phyloP scores from a whole-genome alignment of 73 alveolate genomes.

The Paramecium caudatum region DNA sequence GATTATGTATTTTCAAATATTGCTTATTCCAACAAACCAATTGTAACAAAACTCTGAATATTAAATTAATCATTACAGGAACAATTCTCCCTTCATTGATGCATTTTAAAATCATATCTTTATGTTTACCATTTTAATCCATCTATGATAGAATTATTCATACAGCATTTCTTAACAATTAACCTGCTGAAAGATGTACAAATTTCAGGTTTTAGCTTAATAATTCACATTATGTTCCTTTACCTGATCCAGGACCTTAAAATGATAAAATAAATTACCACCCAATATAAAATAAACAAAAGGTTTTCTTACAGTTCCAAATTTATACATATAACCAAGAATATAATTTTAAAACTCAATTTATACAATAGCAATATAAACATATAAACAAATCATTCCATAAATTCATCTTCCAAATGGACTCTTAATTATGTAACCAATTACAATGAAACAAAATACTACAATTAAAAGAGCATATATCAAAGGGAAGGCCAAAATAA shows the following conservation, averaged over 20 bases:
- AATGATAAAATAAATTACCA: not conserved
- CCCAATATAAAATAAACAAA: constrained; percentile 8
- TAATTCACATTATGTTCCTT: not conserved
- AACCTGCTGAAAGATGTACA: no score
- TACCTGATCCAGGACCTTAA: not conserved
- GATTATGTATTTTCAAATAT: not conserved
- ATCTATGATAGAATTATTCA: no score
- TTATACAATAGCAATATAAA: no score
- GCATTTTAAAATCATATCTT: not conserved
- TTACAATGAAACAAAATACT: not conserved
- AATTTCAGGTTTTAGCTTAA: no score
- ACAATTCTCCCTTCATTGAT: not conserved
- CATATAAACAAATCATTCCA: no score
- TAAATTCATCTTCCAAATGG: no score
- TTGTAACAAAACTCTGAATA: constrained; percentile 9
- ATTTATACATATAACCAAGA: constrained; percentile 1
- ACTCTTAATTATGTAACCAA: not conserved
- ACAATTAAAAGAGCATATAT: not conserved
- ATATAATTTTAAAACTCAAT: no score
- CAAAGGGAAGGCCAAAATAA: not conserved
- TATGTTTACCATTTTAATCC: not conserved
- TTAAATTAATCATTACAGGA: no score
- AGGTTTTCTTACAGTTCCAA: not conserved
- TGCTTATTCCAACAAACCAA: constrained; percentile 19
- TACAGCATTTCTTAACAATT: no score